Evolutionary conservation across 305 asterid genomes (phyloP), one percentile per base, ranked within the genome.

Genomic region (Ajuga reptans): DNA sequence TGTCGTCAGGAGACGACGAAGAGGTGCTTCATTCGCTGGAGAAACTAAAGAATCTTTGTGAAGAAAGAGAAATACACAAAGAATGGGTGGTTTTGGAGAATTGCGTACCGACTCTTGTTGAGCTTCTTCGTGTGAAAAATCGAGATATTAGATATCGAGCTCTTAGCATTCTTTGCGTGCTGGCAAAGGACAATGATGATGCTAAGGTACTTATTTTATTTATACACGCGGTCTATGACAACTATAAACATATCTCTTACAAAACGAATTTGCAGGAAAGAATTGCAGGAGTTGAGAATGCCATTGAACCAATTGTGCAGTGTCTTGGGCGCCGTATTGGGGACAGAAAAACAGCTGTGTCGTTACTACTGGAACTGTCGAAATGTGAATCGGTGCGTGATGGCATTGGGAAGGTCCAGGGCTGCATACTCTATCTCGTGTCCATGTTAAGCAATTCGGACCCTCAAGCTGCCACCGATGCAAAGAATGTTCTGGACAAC

Each of bases 31-130:
- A 29, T 53, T 75, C 77, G 64, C 69, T 87, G 69, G 86, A 76
- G 58, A 69, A 72, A 78, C 56, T 85, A 56, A 75, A 76, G 75
- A 83, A 68, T 76, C 82, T 87, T 9, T 85, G 91, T 65, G 85
- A 82, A 74, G 77, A 85, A 66, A 82, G 86, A 73, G 91, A 87
- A 67, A 42, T 82, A 59, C 85, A 85, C 63, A 80, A 77, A 67
- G 91, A 87, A 78, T 87, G 94, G 94, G 64, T 87, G 51, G 41
- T 87, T 62, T 39, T 87, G 87, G 94, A 87, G 79, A 73, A 83
- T 46, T 85, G 82, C 64, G 72, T 87, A 63, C 89, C 87, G 0
- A 41, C 27, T 72, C 86, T 87, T 27, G 75, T 85, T 66, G 59
- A 77, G 68, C 87, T 85, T 66, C 85, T 87, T 27, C 71, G 66